Evolutionary conservation across 2,329 filamentous ascomycete species (phyloP), one percentile per base, ranked within the genome.

Genomic region (Bipolaris cookei): DNA sequence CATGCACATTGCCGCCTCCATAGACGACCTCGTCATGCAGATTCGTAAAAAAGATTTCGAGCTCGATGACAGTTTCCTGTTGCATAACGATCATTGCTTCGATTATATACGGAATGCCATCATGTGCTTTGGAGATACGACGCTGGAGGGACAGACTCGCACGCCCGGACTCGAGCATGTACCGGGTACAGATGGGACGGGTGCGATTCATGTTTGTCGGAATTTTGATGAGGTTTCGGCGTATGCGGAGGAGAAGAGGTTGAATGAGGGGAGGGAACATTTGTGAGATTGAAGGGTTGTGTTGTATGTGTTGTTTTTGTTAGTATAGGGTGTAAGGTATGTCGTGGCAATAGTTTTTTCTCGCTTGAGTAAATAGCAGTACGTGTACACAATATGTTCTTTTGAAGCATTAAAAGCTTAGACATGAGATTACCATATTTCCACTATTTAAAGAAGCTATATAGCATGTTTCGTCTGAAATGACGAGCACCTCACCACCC

Each of bases 81-180:
- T 50, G 38, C 69, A 72, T 28, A 70, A 68, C 34, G 67, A 70
- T 34, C 69, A 72, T 37, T 72, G 69, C 48, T 65, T 71, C 45
- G 65, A 70, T 34, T 72, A 72, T 42, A 28, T 72, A 28, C 51
- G 67, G 25, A 68, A 53, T 34, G 63, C 67, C 8, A 45, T 71
- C 11, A 61, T 69, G 61, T 72, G 68, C 34, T 54, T 44, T 28
- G 68, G 65, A 6, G 67, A 72, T 54, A 67, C 65, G 35, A 63
- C 67, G 21, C 53, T 72, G 1, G 69, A 72, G 49, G 69, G 68
- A 2, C 62, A 68, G 54, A 42, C 50, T 13, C 53, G 57, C 32
- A 43, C 56, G 3, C 42, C 51, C 0, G 49, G 48, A 16, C 14
- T 61, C 11, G 42, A 61, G 39, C 37, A 58, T 13, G 34, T 56